Base-by-base conservation (phyloP, 345 rosid genomes). In the Arabidopsis arenosa region DNA sequence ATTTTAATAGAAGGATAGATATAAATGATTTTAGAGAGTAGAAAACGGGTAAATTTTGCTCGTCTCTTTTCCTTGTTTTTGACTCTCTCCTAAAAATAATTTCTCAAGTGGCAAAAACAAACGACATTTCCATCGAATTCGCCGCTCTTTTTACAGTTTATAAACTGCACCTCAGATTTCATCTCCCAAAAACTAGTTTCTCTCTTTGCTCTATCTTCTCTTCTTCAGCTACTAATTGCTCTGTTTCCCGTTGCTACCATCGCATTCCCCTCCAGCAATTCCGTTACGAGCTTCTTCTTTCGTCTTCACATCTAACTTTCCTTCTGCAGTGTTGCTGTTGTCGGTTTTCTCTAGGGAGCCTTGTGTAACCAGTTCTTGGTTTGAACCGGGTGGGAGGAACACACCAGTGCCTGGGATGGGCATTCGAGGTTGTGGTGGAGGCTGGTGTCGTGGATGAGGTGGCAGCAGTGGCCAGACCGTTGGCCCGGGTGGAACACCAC, bases 371-470 rank as follows among this genome's bases (percentile, higher is more conserved):
- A 80, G 63, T 37, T 77, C 80, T 63, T 70, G 72, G 4, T 35
- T 43, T 39, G 80, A 70, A 57, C 80, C 80, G 0, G 92, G 96
- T 79, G 99, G 99, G 71, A 95, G 93, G 84, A 92, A 95, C 53
- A 92, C 99, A 56, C 99, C 98, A 0, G 99, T 95, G 18, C 98
- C 98, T n/a, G 96, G 91, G 55, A 80, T 74, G 41, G 85, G 89
- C 69, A 84, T 80, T 32, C 91, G 86, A 53, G 88, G 86, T 54
- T 90, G 70, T 63, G 86, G 84, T 48, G 93, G 55, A 61, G 87
- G 83, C 74, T 87, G 97, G 77, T 85, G 84, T 40, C 87, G 84
- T 68, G 89, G 82, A 70, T 87, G 83, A 49, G 87, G 77, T 23
- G 88, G 77, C 91, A 87, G 63, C 90, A 88, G 66, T 37, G 88